A percentile compares a stretch with the other conserved stretches of the same genome.
These are phyloP conservation scores for Gentiana dahurica DNA, from an alignment of 257 asterid genomes.

Conservation along the genomic window DNA sequence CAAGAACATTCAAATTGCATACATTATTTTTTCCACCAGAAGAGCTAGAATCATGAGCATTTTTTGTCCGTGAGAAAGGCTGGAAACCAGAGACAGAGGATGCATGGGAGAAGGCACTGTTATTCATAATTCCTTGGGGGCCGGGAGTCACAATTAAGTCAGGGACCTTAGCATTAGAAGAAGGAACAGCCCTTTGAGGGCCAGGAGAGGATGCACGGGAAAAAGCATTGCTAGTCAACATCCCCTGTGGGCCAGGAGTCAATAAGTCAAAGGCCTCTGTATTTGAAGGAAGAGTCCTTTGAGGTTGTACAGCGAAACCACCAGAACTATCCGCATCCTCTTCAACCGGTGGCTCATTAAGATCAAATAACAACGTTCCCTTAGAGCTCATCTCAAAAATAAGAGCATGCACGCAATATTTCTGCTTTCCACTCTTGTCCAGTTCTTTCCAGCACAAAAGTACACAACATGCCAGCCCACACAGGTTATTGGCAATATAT, in stretches of 20 bases:
- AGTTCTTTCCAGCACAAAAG: constrained; percentile 33
- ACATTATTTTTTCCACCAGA: constrained; percentile 26
- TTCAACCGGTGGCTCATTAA: constrained; percentile 89
- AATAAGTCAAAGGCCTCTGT: constrained; percentile 52
- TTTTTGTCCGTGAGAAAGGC: constrained; percentile 75
- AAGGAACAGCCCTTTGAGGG: neutral
- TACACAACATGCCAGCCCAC: constrained; percentile 44
- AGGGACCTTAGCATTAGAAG: constrained; percentile 55
- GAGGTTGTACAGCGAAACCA: constrained; percentile 69
- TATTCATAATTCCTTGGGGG: constrained; percentile 75
- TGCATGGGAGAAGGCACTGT: constrained; percentile 88
- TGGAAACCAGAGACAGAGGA: constrained; percentile 94
- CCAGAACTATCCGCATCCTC: constrained; percentile 64
- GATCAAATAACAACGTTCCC: constrained; percentile 89
- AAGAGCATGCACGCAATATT: constrained; percentile 51
- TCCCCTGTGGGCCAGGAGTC: constrained; percentile 60
- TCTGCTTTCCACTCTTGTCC: constrained; percentile 23
- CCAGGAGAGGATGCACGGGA: constrained; percentile 72
- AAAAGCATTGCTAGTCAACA: constrained; percentile 80
- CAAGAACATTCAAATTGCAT: constrained; percentile 18
- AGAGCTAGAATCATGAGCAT: constrained; percentile 31
- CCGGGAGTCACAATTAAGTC: constrained; percentile 51
- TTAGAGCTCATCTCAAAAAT: constrained; percentile 82
- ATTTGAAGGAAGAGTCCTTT: constrained; percentile 83
- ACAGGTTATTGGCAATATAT: constrained; percentile 24